These are phyloP conservation scores for Epichloe bromicola DNA, from an alignment of 2,329 filamentous ascomycete species.

Conservation along the genomic window DNA sequence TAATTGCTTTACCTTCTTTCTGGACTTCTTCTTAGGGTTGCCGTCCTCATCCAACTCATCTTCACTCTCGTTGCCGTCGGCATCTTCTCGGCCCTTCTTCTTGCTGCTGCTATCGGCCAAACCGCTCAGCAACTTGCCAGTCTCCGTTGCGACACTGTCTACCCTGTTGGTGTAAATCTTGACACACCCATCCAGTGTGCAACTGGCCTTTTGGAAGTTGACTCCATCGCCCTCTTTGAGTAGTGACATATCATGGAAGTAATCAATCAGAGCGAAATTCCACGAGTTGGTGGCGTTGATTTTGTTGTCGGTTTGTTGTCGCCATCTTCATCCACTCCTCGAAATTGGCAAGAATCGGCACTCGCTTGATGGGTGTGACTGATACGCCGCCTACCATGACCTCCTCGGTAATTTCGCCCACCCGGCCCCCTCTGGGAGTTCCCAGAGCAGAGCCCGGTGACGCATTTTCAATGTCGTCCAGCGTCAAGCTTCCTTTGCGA, in stretches of 20 bases:
- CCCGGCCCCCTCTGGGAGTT: slow-evolving; percentile 33
- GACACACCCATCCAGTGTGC: slow-evolving; percentile 92
- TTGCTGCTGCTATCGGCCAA: slow-evolving; percentile 77
- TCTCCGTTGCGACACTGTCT: slow-evolving; percentile 95
- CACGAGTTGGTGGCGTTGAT: slow-evolving; percentile 97
- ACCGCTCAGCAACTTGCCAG: slow-evolving; percentile 85
- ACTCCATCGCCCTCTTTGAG: slow-evolving; percentile 92
- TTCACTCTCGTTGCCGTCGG: slow-evolving; percentile 54
- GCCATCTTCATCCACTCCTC: slow-evolving; percentile 99
- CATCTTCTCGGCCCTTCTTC: slow-evolving; percentile 51
- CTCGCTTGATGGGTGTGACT: slow-evolving; percentile 90
- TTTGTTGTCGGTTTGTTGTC: slow-evolving; percentile 95
- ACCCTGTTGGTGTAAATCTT: slow-evolving; percentile 99
- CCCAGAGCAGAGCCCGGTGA: slow-evolving; percentile 41
- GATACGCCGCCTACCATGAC: slow-evolving; percentile 58
- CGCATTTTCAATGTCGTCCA: slow-evolving; percentile 44
- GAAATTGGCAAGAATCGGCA: slow-evolving; percentile 92
- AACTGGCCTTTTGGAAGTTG: slow-evolving; percentile 97
- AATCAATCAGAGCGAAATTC: slow-evolving; percentile 99
- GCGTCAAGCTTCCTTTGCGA: slow-evolving; percentile 48
- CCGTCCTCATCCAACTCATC: slow-evolving; percentile 50
- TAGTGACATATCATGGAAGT: slow-evolving; percentile 98
- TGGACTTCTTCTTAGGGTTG: slow-evolving; percentile 47
- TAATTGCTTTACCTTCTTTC: slow-evolving; percentile 52
- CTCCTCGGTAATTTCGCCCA: slow-evolving; percentile 37